Percentiles rank a stretch among this genome's conserved stretches.
These are phyloP conservation scores for Mycena alexandri DNA, from an alignment of 768 basidiomycete species.

Conservation along the genomic window DNA sequence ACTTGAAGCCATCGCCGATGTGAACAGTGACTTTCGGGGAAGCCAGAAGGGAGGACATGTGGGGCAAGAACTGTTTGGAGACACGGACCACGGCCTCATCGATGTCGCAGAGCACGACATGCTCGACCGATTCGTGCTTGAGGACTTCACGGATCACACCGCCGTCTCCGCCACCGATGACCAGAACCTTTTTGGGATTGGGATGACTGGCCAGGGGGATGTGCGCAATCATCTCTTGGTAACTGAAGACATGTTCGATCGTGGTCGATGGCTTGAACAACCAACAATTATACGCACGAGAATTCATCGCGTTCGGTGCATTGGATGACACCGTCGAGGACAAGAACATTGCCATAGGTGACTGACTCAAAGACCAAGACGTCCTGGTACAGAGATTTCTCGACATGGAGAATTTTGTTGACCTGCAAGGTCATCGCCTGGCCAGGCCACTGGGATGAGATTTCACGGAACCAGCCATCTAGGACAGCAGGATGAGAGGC, in stretches of 20 bases:
- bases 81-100: constrained; percentile 98
- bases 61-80: constrained; percentile 92
- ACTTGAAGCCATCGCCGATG: constrained; percentile 98
- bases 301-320: constrained; percentile 99
- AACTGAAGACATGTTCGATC: constrained; percentile 61
- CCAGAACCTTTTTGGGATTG: constrained; percentile 94
- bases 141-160: constrained; percentile 98
- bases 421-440: constrained; percentile 98
- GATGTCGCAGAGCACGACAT: constrained; percentile 97
- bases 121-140: constrained; percentile 91
- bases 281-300: constrained; percentile 71
- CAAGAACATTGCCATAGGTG: constrained; percentile 96
- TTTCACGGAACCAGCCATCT: constrained; percentile 98
- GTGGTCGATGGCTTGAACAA: constrained; percentile 9
- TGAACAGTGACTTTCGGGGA: constrained; percentile 86
- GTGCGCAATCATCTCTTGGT: constrained; percentile 99
- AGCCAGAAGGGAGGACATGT: constrained; percentile 88
- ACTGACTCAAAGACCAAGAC: constrained; percentile 97
- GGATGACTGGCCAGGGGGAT: constrained; percentile 97
- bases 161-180: constrained; percentile 98
- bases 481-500: not conserved
- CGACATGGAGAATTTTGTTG: constrained; percentile 93
- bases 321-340: constrained; percentile 95
- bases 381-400: constrained; percentile 95
- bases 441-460: constrained; percentile 95